A percentile compares a stretch with the other conserved stretches of the same genome.
phyloP scores from a whole-genome alignment of 768 basidiomycete genomes.

The Naganishia vishniacii region DNA sequence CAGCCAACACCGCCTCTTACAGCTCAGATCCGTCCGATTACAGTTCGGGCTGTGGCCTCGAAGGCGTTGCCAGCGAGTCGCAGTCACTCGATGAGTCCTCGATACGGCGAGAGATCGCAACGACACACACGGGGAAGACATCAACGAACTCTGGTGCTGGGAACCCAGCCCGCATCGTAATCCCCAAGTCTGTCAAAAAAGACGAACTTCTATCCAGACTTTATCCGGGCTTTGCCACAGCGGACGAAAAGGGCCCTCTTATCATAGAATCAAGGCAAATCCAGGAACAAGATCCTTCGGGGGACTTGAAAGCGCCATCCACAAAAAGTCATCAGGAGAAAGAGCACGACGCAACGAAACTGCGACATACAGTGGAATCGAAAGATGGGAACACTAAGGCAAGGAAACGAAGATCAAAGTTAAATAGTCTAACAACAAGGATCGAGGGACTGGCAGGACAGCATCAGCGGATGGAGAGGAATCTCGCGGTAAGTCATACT shows the following conservation, averaged over 20 bases:
- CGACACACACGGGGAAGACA: no score
- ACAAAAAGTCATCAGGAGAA: no score
- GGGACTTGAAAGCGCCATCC: no score
- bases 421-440: background rate
- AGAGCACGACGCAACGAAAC: background rate
- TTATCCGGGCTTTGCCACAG: background rate
- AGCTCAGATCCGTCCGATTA: background rate
- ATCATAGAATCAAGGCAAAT: no score
- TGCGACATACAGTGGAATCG: background rate
- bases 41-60: background rate
- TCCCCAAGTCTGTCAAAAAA: background rate
- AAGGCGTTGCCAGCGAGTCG: no score
- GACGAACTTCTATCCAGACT: slow-evolving; percentile 15
- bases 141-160: background rate
- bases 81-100: background rate
- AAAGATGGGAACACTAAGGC: background rate
- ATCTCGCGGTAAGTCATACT: slow-evolving; percentile 4
- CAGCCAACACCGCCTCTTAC: background rate
- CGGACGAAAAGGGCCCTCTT: no score
- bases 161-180: no score
- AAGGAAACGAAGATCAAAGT: background rate
- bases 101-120: no score
- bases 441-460: slow-evolving; percentile 7
- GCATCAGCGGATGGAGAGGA: slow-evolving; percentile 13
- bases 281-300: no score